A percentile compares a stretch with the other conserved stretches of the same genome.
Evolutionary conservation across 768 basidiomycete genomes (phyloP).

Genomic region (Russula compacta): DNA sequence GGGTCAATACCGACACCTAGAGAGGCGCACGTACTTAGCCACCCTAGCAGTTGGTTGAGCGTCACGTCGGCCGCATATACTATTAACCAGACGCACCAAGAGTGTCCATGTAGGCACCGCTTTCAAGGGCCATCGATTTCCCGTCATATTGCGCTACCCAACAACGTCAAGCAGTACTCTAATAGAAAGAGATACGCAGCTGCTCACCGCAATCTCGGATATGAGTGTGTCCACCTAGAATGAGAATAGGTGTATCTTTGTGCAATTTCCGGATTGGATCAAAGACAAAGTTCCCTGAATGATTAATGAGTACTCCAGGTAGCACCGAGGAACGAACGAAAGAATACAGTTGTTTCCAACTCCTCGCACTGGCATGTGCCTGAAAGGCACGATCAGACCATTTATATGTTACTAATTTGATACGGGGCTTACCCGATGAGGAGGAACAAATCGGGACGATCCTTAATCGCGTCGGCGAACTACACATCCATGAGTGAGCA

Average conservation of each 20-base stretch:
- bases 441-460: conserved; percentile 78
- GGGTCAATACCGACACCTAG: neutral
- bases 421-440: conserved; percentile 81
- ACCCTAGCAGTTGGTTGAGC: conserved; percentile 29
- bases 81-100: conserved; percentile 36
- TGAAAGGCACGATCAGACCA: neutral
- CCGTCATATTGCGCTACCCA: conserved; percentile 54
- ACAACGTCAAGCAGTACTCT: neutral
- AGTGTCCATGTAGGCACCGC: conserved; percentile 90
- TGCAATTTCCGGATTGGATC: neutral
- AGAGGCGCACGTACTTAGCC: conserved; percentile 45
- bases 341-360: neutral
- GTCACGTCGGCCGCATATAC: neutral
- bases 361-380: neutral
- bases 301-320: conserved; percentile 26
- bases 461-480: conserved; percentile 72
- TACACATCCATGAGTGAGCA: conserved; percentile 22
- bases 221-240: conserved; percentile 77
- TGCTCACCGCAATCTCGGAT: conserved; percentile 68
- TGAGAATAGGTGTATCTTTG: conserved; percentile 57
- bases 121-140: conserved; percentile 71
- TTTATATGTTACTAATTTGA: conserved; percentile 28
- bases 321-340: conserved; percentile 47
- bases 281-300: neutral
- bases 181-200: neutral